These are phyloP conservation scores for Pseudogymnoascus sp. DNA, from an alignment of 2,329 filamentous ascomycete species.

Conservation along the genomic window DNA sequence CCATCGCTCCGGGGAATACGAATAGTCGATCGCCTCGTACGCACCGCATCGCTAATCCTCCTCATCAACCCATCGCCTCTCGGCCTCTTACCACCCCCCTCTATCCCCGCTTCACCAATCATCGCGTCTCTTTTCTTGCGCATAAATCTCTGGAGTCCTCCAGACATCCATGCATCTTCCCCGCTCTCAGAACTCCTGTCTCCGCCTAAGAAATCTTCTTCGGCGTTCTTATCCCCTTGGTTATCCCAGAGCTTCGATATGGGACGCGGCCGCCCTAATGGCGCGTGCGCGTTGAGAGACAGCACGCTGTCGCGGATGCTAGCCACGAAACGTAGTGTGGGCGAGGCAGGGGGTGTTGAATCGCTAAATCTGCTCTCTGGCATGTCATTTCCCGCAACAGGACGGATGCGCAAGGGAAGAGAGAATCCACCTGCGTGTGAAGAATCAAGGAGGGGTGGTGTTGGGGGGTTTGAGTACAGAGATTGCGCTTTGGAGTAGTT, in stretches of 20 bases:
- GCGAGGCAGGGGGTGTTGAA: background rate
- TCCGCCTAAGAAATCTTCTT: background rate
- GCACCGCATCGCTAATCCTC: background rate
- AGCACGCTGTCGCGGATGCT: background rate
- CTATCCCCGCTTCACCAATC: background rate
- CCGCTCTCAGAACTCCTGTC: background rate
- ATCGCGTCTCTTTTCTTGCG: background rate
- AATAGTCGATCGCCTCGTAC: background rate
- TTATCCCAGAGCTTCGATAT: background rate
- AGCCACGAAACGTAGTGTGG: background rate
- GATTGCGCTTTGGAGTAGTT: background rate
- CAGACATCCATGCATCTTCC: background rate
- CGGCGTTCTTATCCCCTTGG: background rate
- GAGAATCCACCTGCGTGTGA: background rate
- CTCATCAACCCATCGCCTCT: background rate
- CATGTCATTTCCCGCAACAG: background rate
- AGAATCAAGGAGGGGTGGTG: background rate
- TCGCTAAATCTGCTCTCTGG: slow-evolving; percentile 1
- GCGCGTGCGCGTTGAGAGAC: background rate
- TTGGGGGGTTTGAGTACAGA: background rate
- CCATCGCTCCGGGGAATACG: background rate
- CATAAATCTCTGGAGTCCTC: background rate
- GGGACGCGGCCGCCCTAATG: background rate
- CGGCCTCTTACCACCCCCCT: background rate
- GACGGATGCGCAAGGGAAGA: background rate